Evolutionary conservation across 2,329 filamentous ascomycete genomes (phyloP), one percentile per base, ranked within the genome.

Genomic region (Fusarium kyushuense): DNA sequence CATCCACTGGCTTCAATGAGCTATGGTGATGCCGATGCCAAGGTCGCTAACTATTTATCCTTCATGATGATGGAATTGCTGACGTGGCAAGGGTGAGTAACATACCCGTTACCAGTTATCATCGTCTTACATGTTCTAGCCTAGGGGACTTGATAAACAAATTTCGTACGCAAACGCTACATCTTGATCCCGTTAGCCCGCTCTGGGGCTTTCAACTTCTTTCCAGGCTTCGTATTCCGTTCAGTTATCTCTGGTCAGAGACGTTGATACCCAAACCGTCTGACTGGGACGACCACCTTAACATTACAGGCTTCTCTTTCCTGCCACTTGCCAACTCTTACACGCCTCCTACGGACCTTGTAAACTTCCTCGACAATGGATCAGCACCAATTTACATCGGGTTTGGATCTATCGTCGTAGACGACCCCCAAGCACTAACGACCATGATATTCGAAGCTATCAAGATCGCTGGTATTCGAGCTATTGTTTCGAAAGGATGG

Each of bases 81-180:
- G 74, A 91, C 91, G 4, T 93, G 90, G 90, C 90, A 93, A 79
- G 90, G 90, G 76, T 79, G 58, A 49, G 42, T 75, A 47, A 16
- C 2, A 3, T 9, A 13, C 25, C 16, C 23, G n/a, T 25, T 21
- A 8, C 6, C 7, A 11, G 6, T 6, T 5, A 2, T 13, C 41
- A 29, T 29, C 36, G 17, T 27, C 41, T 46, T 14, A 52, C 19
- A 27, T n/a, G 14, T 7, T 36, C 2, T 21, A 74, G 69, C 5
- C 79, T 93, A 2, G 91, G 91, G 9, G 91, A 93, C 72, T 76
- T 93, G 6, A 90, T 93, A 76, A 93, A 92, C 70, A 84, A 84
- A 25, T 92, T 92, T 72, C 85, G 90, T 30, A 84, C 85, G 58
- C 84, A 86, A 45, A 86, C 81, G 29, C 80, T 93, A 0, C 84